phyloP scores from a whole-genome alignment of 805 yeast species.

The Candida ascalaphidarum region DNA sequence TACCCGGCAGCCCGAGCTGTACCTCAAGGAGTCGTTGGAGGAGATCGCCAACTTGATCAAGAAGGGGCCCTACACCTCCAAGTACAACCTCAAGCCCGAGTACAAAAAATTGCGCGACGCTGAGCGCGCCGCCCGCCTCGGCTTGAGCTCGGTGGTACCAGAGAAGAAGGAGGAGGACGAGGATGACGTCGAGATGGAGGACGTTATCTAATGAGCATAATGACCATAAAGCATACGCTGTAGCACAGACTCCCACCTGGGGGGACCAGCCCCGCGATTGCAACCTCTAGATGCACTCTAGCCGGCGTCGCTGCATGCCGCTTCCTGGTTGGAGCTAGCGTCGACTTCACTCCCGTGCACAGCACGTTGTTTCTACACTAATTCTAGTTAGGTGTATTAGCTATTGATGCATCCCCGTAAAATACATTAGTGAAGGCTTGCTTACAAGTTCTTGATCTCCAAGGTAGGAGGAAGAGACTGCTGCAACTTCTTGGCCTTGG shows the following conservation, averaged over 20 bases:
- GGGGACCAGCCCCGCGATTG: too few relatives aligned
- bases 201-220: slow-evolving; percentile 52
- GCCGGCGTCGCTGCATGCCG: too few relatives aligned
- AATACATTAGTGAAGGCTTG: slow-evolving; percentile 2
- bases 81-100: slow-evolving; percentile 84
- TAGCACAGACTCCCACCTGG: too few relatives aligned
- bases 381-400: too few relatives aligned
- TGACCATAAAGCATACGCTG: too few relatives aligned
- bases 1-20: slow-evolving; percentile 92
- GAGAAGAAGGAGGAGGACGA: slow-evolving; percentile 40
- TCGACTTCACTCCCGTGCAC: too few relatives aligned
- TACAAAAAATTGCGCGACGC: slow-evolving; percentile 73
- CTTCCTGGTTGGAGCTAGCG: too few relatives aligned
- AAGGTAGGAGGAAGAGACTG: slow-evolving; percentile 96
- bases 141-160: slow-evolving; percentile 30
- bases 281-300: too few relatives aligned
- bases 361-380: too few relatives aligned
- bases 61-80: slow-evolving; percentile 93
- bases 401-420: too few relatives aligned
- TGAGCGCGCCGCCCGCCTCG: slow-evolving; percentile 61
- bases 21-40: slow-evolving; percentile 83
- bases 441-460: slow-evolving; percentile 50
- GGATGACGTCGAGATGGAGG: slow-evolving; percentile 63
- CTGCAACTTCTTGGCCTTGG: slow-evolving; percentile 95
- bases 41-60: slow-evolving; percentile 83